phyloP scores from a whole-genome alignment of 2,329 filamentous ascomycete genomes.

The Pseudogymnoascus sp. region DNA sequence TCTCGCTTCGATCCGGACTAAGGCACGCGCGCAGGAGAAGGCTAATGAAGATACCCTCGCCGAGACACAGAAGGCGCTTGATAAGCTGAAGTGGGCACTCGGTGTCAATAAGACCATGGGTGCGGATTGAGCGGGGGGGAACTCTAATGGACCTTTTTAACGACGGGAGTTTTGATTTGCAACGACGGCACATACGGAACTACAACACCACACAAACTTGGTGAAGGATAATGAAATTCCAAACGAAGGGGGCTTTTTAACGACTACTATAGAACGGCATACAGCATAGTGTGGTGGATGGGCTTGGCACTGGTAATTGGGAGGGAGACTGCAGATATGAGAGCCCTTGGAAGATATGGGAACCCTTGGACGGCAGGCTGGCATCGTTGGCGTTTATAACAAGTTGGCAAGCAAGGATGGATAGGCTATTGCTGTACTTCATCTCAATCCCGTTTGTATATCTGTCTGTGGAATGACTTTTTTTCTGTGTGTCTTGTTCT shows the following conservation, averaged over 20 bases:
- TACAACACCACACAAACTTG: background rate
- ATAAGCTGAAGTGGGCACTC: conserved; percentile 67
- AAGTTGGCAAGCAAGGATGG: conserved; percentile 1
- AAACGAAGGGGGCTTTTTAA: conserved; percentile 1
- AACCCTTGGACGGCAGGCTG: background rate
- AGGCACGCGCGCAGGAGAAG: conserved; percentile 50
- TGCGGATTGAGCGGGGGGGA: conserved; percentile 36
- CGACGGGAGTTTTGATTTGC: conserved; percentile 5
- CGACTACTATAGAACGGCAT: conserved; percentile 4
- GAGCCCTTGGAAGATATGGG: background rate
- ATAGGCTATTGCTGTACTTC: background rate
- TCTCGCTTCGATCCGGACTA: conserved; percentile 51
- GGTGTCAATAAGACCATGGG: conserved; percentile 57
- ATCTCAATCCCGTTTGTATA: background rate
- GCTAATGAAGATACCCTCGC: conserved; percentile 54
- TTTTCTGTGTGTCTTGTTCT: background rate
- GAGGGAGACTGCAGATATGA: background rate
- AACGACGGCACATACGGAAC: background rate
- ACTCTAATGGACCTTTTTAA: background rate
- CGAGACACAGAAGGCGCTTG: conserved; percentile 52
- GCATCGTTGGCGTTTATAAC: background rate
- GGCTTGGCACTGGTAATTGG: background rate
- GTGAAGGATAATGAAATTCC: background rate
- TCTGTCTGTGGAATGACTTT: background rate
- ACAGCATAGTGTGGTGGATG: background rate